Evolutionary conservation across 306 rosid species (phyloP), one percentile per base, ranked within the genome.

Genomic region (Glycyrrhiza uralensis): DNA sequence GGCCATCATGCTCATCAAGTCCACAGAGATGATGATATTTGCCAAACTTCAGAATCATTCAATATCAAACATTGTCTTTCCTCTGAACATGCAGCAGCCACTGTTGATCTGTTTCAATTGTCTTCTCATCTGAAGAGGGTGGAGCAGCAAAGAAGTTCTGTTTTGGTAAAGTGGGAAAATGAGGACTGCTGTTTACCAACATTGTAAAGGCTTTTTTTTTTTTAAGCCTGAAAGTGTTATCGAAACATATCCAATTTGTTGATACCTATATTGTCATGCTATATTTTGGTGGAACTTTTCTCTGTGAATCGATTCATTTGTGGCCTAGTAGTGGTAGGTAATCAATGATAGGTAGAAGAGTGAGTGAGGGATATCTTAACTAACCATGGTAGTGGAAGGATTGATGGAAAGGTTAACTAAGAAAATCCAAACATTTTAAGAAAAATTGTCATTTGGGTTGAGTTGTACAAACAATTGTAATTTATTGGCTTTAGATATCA

Each of bases 91-190:
- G 95, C 84, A 68, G 50, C 80, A 68, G 50, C 80, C 3, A 84
- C 85, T 1, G 87, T 88, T 69, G 83, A 91, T 69, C 67, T 89
- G 73, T 82, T 85, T 65, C 96, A 91, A 29, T 67, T 91, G 76
- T 88, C 97, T 46, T 85, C 92, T 26, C 88, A 91, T 79, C 94
- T 91, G 75, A 85, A 80, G 62, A 85, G 96, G 78, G 97, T 91
- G 75, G 92, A 91, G 82, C 85, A 77, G 35, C 91, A 87, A 71
- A 83, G 86, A 79, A 79, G 75, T 49, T 68, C 82, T 71, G 63
- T 75, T 62, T 81, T 79, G 80, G 81, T 84, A n/a, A 86, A 83
- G 46, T 80, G 77, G 76, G 86, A 80, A 78, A 80, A 76, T 64
- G 90, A 83, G 19, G 87, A 86, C 7, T 55, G 54, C 32, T 79